phyloP scores from a whole-genome alignment of 73 alveolate genomes.

The Effrenium voratum region DNA sequence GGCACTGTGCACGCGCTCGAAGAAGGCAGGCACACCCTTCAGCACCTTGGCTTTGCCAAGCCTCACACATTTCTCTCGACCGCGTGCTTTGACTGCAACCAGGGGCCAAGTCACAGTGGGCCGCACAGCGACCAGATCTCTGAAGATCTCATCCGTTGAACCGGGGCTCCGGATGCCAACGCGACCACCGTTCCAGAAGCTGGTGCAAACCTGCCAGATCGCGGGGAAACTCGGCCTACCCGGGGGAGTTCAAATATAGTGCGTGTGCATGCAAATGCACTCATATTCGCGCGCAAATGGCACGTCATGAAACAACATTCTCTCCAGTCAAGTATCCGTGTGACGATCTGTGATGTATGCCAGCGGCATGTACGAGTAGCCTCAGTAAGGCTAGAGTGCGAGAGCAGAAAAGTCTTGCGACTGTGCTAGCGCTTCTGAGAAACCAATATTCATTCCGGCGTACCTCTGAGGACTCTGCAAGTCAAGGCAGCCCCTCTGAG shows the following conservation, averaged over 20 bases:
- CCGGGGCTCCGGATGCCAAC: constrained; percentile 12
- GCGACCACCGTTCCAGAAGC: constrained; percentile 24
- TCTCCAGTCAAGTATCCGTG: neutral
- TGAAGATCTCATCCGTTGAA: constrained; percentile 7
- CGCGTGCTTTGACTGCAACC: too few relatives aligned
- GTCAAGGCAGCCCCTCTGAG: too few relatives aligned
- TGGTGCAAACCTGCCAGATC: neutral
- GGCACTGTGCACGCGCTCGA: constrained; percentile 3
- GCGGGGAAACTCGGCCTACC: too few relatives aligned
- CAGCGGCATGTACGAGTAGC: constrained; percentile 54
- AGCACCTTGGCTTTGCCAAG: neutral
- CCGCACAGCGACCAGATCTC: neutral
- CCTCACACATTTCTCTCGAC: too few relatives aligned
- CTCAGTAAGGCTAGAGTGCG: neutral
- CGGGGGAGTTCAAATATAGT: too few relatives aligned
- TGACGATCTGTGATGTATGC: constrained; percentile 27
- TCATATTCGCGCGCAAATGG: too few relatives aligned
- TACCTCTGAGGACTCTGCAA: too few relatives aligned
- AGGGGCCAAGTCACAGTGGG: neutral
- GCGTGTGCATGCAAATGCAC: too few relatives aligned
- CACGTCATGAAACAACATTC: neutral
- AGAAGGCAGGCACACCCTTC: constrained; percentile 22
- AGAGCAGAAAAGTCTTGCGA: too few relatives aligned
- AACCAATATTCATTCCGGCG: too few relatives aligned
- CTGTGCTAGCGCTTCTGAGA: too few relatives aligned